Percentiles rank a stretch among this genome's conserved stretches.
Conservation (phyloP, 768 basidiomycete species). For the Chalciporus piperatus region DNA sequence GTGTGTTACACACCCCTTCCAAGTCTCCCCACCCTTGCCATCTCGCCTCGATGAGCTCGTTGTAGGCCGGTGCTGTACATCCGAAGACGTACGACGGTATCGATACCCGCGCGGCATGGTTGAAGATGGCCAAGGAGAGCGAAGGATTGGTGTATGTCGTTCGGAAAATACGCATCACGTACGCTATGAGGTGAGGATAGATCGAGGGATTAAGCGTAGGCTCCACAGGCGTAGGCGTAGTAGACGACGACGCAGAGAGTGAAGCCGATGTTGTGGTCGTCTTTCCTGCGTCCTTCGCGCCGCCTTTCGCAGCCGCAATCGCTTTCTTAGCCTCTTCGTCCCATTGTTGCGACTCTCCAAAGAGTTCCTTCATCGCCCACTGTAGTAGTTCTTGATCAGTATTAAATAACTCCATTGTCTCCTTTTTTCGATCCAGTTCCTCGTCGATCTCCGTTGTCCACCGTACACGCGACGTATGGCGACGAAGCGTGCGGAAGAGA, state of each 20-base stretch:
- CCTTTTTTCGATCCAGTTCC: conserved; percentile 65
- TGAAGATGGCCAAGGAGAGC: conserved; percentile 78
- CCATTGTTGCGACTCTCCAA: conserved; percentile 53
- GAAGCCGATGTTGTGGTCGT: neutral
- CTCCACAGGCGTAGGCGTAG: neutral
- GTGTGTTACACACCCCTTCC: conserved; percentile 63
- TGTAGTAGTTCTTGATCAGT: conserved; percentile 69
- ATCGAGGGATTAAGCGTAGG: conserved; percentile 54
- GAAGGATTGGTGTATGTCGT: conserved; percentile 78
- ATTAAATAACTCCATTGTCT: conserved; percentile 66
- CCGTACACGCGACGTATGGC: conserved; percentile 46
- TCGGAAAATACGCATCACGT: conserved; percentile 75
- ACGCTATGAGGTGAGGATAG: conserved; percentile 74
- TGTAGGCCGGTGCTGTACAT: conserved; percentile 85
- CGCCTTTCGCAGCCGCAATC: conserved; percentile 22
- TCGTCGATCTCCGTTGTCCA: conserved; percentile 53
- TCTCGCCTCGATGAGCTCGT: conserved; percentile 81
- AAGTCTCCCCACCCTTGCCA: conserved; percentile 87
- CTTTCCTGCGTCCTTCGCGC: neutral
- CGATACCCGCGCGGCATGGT: conserved; percentile 71
- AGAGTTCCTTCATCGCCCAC: conserved; percentile 72
- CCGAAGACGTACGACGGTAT: conserved; percentile 84
- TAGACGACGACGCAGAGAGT: neutral
- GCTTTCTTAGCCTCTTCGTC: conserved; percentile 45
- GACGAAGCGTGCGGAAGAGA: conserved; percentile 54